Evolutionary conservation across 345 rosid species (phyloP).

Genomic region (Eucalyptus virginea): DNA sequence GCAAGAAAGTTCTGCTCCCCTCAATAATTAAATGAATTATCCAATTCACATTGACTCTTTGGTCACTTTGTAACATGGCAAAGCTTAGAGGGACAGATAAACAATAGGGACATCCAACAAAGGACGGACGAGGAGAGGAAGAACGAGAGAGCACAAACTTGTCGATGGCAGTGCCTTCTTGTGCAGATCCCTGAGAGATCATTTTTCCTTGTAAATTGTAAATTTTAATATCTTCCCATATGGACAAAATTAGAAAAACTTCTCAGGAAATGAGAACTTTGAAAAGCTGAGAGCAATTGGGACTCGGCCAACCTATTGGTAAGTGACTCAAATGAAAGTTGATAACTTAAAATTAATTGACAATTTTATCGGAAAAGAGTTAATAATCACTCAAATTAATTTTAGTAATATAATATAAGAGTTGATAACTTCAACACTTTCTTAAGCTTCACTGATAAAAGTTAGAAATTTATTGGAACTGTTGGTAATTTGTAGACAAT

Average conservation of each 20-base stretch:
- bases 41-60: background rate
- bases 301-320: background rate
- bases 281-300: background rate
- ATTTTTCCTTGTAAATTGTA: background rate
- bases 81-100: background rate
- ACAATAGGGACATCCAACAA: background rate
- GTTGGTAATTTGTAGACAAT: too few relatives aligned
- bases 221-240: background rate
- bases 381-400: too few relatives aligned
- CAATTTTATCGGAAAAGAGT: too few relatives aligned
- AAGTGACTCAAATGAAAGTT: background rate
- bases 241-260: too few relatives aligned
- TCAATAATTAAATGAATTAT: background rate
- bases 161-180: background rate
- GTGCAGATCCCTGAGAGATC: background rate
- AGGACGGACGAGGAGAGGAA: too few relatives aligned
- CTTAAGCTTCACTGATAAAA: too few relatives aligned
- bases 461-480: too few relatives aligned
- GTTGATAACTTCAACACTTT: too few relatives aligned
- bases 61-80: background rate
- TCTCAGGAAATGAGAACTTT: background rate
- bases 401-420: too few relatives aligned
- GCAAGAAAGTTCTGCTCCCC: too few relatives aligned
- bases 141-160: background rate
- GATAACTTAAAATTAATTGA: too few relatives aligned